These are phyloP conservation scores for Porcisia hertigi DNA, from an alignment of 208 protist species.

Conservation along the genomic window DNA sequence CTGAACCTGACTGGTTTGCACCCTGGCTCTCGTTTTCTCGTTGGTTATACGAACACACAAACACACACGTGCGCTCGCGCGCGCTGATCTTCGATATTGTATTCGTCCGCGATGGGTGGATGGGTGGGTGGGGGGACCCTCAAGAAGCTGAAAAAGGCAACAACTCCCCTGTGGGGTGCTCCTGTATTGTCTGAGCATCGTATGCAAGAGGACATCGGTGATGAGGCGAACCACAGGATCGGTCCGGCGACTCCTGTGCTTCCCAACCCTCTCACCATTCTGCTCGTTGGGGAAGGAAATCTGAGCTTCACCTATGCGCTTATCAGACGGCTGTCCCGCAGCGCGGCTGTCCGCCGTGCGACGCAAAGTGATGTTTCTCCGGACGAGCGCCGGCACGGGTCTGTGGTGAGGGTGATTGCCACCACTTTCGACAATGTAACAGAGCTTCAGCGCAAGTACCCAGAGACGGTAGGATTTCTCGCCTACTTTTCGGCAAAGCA, in stretches of 20 bases:
- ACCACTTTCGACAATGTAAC: slow-evolving; percentile 47
- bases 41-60: no score
- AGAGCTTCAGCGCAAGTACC: slow-evolving; percentile 46
- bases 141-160: neutral
- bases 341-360: slow-evolving; percentile 14
- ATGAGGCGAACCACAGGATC: neutral
- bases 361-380: neutral
- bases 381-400: neutral
- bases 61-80: no score
- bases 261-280: slow-evolving; percentile 26
- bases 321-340: slow-evolving; percentile 42
- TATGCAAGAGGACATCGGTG: neutral
- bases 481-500: slow-evolving; percentile 48
- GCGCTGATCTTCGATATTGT: no score
- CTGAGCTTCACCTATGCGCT: slow-evolving; percentile 57
- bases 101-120: neutral
- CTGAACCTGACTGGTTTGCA: no score
- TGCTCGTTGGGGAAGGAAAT: slow-evolving; percentile 66
- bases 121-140: no score
- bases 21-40: no score
- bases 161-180: neutral
- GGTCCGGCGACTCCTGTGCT: neutral
- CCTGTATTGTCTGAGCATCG: neutral
- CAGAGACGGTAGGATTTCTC: slow-evolving; percentile 44
- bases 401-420: slow-evolving; percentile 20